A percentile compares a stretch with the other conserved stretches of the same genome.
Evolutionary conservation across 2,329 filamentous ascomycete genomes (phyloP).

Genomic region (Xylariales sp.): DNA sequence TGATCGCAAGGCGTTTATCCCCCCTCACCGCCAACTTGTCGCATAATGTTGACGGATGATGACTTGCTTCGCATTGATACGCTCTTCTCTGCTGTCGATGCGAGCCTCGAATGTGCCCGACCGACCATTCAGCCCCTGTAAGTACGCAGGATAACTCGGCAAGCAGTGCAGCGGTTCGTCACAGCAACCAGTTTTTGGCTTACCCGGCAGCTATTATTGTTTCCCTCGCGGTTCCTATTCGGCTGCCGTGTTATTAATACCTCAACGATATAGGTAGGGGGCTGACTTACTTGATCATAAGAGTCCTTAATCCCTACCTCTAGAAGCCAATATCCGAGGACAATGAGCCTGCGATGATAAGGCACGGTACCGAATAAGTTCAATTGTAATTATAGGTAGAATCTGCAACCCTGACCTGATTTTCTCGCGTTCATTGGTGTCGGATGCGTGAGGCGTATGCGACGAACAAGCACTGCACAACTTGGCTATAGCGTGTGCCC

Average conservation of each 20-base stretch:
- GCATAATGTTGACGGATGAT: slow-evolving; percentile 33
- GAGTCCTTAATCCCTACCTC: slow-evolving; percentile 31
- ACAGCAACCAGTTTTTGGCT: slow-evolving; percentile 29
- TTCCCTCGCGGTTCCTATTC: slow-evolving; percentile 16
- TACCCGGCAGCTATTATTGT: slow-evolving; percentile 32
- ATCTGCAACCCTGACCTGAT: slow-evolving; percentile 16
- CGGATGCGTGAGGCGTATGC: slow-evolving; percentile 22
- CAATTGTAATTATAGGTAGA: slow-evolving; percentile 15
- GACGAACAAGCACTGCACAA: slow-evolving; percentile 19
- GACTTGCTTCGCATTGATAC: slow-evolving; percentile 31
- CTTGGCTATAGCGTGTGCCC: slow-evolving; percentile 18
- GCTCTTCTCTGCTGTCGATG: slow-evolving; percentile 25
- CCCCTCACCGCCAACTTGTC: slow-evolving; percentile 30
- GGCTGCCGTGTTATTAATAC: slow-evolving; percentile 35
- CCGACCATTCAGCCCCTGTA: slow-evolving; percentile 33
- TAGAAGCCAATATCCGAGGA: slow-evolving; percentile 27
- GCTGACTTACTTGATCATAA: slow-evolving; percentile 31
- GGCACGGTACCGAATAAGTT: slow-evolving; percentile 22
- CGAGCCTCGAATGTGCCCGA: slow-evolving; percentile 29
- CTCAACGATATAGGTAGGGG: slow-evolving; percentile 37
- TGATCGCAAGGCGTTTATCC: slow-evolving; percentile 16
- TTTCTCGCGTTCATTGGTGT: slow-evolving; percentile 22
- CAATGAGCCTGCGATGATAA: slow-evolving; percentile 27
- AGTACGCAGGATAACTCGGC: slow-evolving; percentile 15
- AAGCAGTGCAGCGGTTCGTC: slow-evolving; percentile 20